Conservation (phyloP, 1,139 yeast genomes). For the Pichia sp. region DNA sequence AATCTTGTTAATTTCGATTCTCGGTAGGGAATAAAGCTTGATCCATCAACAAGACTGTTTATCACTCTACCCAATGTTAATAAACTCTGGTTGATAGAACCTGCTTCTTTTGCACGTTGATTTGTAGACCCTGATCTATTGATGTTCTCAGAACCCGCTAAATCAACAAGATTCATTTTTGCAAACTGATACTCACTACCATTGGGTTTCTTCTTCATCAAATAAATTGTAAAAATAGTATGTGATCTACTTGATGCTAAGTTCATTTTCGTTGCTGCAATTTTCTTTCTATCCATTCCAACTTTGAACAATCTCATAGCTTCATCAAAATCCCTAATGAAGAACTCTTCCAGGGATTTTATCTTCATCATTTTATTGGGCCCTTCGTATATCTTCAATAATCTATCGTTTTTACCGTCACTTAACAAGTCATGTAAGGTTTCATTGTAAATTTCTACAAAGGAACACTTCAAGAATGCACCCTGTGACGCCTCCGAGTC, state of each 20-base stretch:
- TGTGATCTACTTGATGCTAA: constrained; percentile 68
- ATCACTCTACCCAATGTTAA: constrained; percentile 81
- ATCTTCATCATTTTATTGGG: constrained; percentile 23
- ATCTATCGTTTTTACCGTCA: constrained; percentile 31
- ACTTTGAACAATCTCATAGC: constrained; percentile 47
- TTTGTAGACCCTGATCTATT: constrained; percentile 72
- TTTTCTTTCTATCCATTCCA: constrained; percentile 53
- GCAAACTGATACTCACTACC: constrained; percentile 43
- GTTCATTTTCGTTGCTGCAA: constrained; percentile 65
- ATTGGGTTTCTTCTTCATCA: constrained; percentile 38
- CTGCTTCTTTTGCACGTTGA: constrained; percentile 81
- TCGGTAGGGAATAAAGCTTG: constrained; percentile 72
- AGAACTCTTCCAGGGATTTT: constrained; percentile 45
- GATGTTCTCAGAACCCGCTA: constrained; percentile 78
- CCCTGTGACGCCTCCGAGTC: constrained; percentile 9
- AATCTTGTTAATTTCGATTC: constrained; percentile 77
- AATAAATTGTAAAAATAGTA: constrained; percentile 57
- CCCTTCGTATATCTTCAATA: constrained; percentile 47
- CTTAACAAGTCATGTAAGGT: constrained; percentile 55
- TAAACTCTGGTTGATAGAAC: constrained; percentile 77
- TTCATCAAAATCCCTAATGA: constrained; percentile 43
- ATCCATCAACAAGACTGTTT: constrained; percentile 55
- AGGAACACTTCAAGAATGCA: constrained; percentile 51
- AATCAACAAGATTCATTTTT: constrained; percentile 68
- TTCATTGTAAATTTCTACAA: constrained; percentile 68